Evolutionary conservation across 2,329 filamentous ascomycete genomes (phyloP), one percentile per base, ranked within the genome.

Genomic region (Piedraia hortae): DNA sequence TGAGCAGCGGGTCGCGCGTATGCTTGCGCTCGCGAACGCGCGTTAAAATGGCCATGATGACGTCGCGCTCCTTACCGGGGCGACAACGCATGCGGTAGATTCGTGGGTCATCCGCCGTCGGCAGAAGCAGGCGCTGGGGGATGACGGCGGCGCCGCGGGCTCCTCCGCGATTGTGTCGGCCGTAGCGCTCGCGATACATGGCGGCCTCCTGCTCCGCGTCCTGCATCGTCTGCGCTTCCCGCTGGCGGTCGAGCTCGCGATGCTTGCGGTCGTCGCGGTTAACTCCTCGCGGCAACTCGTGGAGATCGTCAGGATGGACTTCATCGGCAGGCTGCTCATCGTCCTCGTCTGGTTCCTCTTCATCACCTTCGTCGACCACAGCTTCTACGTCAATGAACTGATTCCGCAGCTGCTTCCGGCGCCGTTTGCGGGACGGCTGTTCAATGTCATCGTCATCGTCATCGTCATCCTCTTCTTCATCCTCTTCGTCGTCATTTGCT

Each of bases 371-470:
- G 40, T 93, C 85, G 34, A 97, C 85, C 50, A 91, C 85, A 44
- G 85, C 85, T 56, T 97, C 85, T 39, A 82, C 75, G 64, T 97
- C 85, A 50, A 97, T 67, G 62, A 91, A 91, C 38, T 71, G 68
- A 35, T 75, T 74, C 31, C 75, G 64, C 31, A 61, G 60, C 43
- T 63, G 64, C 44, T 67, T 69, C 14, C 11, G 16, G 39, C 57
- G 50, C 26, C 80, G 72, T 47, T 93, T 93, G 36, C 71, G 62
- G 36, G 70, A 62, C 25, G 74, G 73, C 39, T 75, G 63, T 26
- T 56, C 24, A 20, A 19, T 14, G 12, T 23, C 22, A 11, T 18
- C 14, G 11, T 34, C 34, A 19, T 37, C 35, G 11, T 36, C 33
- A 26, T 32, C 28, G 19, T 36, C 22, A 7, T 30, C 32, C 10